These are phyloP conservation scores for Dipodascus geniculatus DNA, from an alignment of 805 yeast genomes.

Conservation along the genomic window DNA sequence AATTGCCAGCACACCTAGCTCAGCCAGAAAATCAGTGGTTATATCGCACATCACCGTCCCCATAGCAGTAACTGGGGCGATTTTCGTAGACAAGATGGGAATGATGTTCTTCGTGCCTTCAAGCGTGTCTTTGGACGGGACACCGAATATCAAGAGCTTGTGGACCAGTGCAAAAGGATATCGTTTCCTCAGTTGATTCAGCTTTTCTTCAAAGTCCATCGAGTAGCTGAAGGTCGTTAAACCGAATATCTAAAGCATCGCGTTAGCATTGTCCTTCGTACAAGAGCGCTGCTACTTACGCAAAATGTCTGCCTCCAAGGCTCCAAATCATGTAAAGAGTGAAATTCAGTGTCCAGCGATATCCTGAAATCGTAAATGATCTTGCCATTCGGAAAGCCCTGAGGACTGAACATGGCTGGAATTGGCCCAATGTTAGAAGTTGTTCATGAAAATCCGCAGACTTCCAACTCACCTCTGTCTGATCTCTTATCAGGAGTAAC, in stretches of 20 bases:
- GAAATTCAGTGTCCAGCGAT: slow-evolving; percentile 34
- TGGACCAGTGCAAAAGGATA: slow-evolving; percentile 34
- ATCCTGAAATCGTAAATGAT: slow-evolving; percentile 46
- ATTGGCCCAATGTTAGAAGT: neutral
- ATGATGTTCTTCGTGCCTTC: slow-evolving; percentile 7
- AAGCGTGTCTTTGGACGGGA: slow-evolving; percentile 12
- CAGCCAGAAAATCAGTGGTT: slow-evolving; percentile 47
- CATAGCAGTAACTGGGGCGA: slow-evolving; percentile 26
- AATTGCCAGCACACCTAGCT: slow-evolving; percentile 49
- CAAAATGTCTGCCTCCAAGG: slow-evolving; percentile 68
- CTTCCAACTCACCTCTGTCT: slow-evolving; percentile 21
- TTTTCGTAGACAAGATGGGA: slow-evolving; percentile 18
- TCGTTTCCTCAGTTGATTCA: slow-evolving; percentile 12
- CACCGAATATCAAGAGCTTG: slow-evolving; percentile 33
- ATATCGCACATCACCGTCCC: slow-evolving; percentile 70
- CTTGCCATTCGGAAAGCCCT: slow-evolving; percentile 70
- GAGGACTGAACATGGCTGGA: slow-evolving; percentile 58
- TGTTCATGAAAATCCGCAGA: neutral
- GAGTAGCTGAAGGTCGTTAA: slow-evolving; percentile 21
- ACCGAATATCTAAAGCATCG: slow-evolving; percentile 28
- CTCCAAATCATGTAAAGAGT: slow-evolving; percentile 76
- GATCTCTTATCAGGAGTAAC: slow-evolving; percentile 50
- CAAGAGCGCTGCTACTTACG: neutral
- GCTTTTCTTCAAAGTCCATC: neutral
- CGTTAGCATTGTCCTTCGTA: neutral